A percentile compares a stretch with the other conserved stretches of the same genome.
These are phyloP conservation scores for Nitzschia sp. DNA, from an alignment of 108 stramenopile genomes.

Conservation along the genomic window DNA sequence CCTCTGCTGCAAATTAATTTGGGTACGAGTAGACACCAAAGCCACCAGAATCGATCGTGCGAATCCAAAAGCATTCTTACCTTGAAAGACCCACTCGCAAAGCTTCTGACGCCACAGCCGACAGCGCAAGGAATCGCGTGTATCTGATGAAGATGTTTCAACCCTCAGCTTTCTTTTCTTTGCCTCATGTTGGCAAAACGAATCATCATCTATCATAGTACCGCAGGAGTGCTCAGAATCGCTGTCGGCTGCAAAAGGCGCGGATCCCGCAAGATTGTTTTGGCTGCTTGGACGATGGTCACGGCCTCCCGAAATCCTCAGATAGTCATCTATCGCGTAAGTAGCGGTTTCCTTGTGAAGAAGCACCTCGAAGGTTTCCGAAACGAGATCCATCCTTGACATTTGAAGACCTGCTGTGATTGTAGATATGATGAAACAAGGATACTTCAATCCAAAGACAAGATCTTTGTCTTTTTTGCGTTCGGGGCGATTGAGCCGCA, in stretches of 20 bases:
- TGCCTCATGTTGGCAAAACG: not conserved
- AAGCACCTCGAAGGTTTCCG: constrained; percentile 26
- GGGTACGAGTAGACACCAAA: no score
- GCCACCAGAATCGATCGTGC: no score
- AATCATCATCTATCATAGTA: not conserved
- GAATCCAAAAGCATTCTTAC: constrained; percentile 15
- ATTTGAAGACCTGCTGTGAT: no score
- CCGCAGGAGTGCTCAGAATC: not conserved
- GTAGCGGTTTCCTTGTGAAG: constrained; percentile 14
- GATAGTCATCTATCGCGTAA: constrained; percentile 29
- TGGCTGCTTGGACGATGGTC: no score
- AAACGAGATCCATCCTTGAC: not conserved
- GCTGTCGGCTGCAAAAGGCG: constrained; percentile 4
- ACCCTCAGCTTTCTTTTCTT: constrained; percentile 18
- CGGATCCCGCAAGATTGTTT: no score
- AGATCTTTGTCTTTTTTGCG: no score
- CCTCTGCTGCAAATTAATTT: not conserved
- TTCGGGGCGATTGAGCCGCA: no score
- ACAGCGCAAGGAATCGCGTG: not conserved
- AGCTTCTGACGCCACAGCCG: constrained; percentile 48
- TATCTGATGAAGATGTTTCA: no score
- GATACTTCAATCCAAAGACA: no score
- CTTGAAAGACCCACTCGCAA: constrained; percentile 44
- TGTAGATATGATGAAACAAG: no score
- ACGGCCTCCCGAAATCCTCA: constrained; percentile 4